A percentile compares a stretch with the other conserved stretches of the same genome.
These are phyloP conservation scores for Colletotrichum caudatum DNA, from an alignment of 2,329 filamentous ascomycete genomes.

Conservation along the genomic window DNA sequence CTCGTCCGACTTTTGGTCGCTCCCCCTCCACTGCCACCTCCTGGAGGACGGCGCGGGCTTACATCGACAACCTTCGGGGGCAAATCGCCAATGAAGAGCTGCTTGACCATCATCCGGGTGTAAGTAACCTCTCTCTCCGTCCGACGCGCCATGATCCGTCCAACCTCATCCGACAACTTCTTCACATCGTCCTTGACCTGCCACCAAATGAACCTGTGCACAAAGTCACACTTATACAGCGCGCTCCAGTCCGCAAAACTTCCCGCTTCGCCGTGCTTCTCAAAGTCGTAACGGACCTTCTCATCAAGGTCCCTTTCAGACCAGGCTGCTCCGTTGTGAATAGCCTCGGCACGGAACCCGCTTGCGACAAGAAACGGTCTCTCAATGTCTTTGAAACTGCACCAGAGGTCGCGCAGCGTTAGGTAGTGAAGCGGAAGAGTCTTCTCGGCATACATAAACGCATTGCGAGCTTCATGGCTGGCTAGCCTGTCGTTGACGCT, in stretches of 20 bases:
- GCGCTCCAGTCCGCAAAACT: conserved; percentile 39
- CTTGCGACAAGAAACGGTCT: conserved; percentile 36
- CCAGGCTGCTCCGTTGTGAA: conserved; percentile 35
- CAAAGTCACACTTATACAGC: conserved; percentile 37
- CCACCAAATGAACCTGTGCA: conserved; percentile 40
- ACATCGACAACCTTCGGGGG: neutral
- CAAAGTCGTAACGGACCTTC: conserved; percentile 34
- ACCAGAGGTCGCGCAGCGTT: conserved; percentile 37
- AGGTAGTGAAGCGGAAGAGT: conserved; percentile 35
- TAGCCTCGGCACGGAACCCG: conserved; percentile 35
- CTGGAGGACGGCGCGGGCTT: conserved; percentile 7
- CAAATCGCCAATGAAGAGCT: conserved; percentile 9
- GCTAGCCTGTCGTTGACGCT: conserved; percentile 10
- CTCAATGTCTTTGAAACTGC: conserved; percentile 36
- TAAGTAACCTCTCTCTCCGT: conserved; percentile 40
- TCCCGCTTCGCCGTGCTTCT: conserved; percentile 27
- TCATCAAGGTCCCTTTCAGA: conserved; percentile 35
- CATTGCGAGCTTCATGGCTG: conserved; percentile 24
- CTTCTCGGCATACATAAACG: conserved; percentile 29
- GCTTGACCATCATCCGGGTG: conserved; percentile 34
- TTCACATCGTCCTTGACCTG: conserved; percentile 36
- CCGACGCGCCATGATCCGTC: conserved; percentile 34
- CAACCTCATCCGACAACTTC: conserved; percentile 34
- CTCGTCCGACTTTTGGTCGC: conserved; percentile 18
- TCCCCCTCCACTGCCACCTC: conserved; percentile 21